These are phyloP conservation scores for Avena insularis DNA, from an alignment of 176 grass and related monocot genomes.

Conservation along the genomic window DNA sequence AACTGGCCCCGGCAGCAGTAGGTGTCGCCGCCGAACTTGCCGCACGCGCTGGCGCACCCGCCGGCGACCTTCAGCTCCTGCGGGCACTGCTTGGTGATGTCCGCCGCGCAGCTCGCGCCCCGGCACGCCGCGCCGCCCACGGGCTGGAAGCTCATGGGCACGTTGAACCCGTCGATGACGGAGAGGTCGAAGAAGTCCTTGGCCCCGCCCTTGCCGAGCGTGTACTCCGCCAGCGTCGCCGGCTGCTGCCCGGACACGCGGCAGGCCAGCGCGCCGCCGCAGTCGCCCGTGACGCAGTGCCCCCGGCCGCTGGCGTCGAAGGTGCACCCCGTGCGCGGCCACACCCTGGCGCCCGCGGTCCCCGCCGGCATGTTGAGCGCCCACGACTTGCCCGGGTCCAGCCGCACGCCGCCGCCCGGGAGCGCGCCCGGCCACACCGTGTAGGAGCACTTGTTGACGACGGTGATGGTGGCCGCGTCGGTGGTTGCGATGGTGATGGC, in stretches of 20 bases:
- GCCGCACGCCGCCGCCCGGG: constrained; percentile 47
- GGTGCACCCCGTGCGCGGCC: constrained; percentile 58
- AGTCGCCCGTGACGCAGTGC: constrained; percentile 51
- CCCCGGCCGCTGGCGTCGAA: constrained; percentile 52
- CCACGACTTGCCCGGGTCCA: constrained; percentile 49
- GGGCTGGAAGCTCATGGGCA: constrained; percentile 23
- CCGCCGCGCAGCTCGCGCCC: constrained; percentile 27
- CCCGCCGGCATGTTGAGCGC: background rate
- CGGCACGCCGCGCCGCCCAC: background rate
- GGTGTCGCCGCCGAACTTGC: constrained; percentile 45
- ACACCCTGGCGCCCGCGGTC: constrained; percentile 42
- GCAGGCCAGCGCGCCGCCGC: constrained; percentile 51
- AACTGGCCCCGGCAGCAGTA: constrained; percentile 20
- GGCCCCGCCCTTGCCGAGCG: background rate
- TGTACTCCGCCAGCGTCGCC: constrained; percentile 57
- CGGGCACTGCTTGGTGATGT: constrained; percentile 45
- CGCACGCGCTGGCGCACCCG: constrained; percentile 52
- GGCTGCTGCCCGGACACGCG: constrained; percentile 51
- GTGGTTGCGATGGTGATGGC: background rate
- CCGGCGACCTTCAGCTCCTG: constrained; percentile 30
- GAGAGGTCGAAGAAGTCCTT: constrained; percentile 24
- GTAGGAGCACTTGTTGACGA: constrained; percentile 53
- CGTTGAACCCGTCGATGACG: constrained; percentile 32
- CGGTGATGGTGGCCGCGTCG: constrained; percentile 50
- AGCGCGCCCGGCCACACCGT: constrained; percentile 53